Conservation (phyloP, 306 rosid genomes). For the Parietaria judaica region DNA sequence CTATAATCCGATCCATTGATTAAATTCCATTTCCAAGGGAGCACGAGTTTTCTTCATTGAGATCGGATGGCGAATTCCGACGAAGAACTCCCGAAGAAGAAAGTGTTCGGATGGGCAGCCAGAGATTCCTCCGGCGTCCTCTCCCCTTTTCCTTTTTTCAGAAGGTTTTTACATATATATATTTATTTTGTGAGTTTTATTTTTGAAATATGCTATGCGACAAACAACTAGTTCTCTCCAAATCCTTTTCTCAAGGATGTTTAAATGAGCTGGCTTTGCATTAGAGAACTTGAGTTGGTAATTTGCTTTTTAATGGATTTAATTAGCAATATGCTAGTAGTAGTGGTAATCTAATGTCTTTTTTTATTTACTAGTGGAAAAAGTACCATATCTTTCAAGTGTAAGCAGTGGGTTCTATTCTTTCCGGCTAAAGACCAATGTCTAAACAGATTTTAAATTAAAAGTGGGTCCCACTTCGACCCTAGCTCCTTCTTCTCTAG, state of each 20-base stretch:
- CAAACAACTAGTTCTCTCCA: not conserved
- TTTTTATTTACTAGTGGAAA: no score
- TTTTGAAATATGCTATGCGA: no score
- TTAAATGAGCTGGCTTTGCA: not conserved
- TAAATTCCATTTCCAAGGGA: no score
- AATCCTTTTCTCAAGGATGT: not conserved
- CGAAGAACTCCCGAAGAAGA: not conserved
- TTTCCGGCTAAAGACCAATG: no score
- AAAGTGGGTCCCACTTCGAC: no score
- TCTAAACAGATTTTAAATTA: no score
- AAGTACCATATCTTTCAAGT: no score
- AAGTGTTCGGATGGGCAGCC: conserved; percentile 25
- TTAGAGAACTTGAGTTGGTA: not conserved
- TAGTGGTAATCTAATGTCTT: no score
- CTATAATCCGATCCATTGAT: no score
- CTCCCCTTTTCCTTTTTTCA: conserved; percentile 43
- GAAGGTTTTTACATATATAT: conserved; percentile 21
- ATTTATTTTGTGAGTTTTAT: not conserved
- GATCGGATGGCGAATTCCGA: conserved; percentile 1
- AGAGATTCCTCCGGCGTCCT: conserved; percentile 23
- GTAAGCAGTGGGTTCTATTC: no score
- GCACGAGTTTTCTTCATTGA: no score
- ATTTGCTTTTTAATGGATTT: not conserved
- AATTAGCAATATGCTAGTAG: not conserved
- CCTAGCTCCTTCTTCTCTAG: no score